Conservation (phyloP, 306 rosid species). For the Astragalus membranaceus region DNA sequence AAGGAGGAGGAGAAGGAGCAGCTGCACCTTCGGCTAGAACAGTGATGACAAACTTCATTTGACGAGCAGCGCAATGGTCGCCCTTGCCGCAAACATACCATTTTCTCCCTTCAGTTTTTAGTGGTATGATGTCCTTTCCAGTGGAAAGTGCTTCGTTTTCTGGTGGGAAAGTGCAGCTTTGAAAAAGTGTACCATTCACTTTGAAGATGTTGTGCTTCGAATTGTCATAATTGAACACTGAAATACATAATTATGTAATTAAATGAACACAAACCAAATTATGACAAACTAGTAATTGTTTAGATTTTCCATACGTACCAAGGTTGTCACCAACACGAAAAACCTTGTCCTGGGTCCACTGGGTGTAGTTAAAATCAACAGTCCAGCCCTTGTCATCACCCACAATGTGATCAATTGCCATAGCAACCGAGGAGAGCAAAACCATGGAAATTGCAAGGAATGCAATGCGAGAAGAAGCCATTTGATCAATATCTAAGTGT, state of each 20-base stretch:
- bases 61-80: slow-evolving; percentile 13
- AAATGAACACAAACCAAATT: no score
- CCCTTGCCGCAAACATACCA: slow-evolving; percentile 27
- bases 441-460: slow-evolving; percentile 26
- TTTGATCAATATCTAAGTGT: background rate
- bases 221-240: slow-evolving; percentile 22
- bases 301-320: background rate
- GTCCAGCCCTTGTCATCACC: slow-evolving; percentile 44
- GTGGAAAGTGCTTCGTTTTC: background rate
- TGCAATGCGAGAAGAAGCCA: slow-evolving; percentile 26
- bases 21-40: slow-evolving; percentile 3
- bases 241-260: no score
- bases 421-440: slow-evolving; percentile 30
- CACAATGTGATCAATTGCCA: slow-evolving; percentile 33
- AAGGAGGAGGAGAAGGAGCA: slow-evolving; percentile 29
- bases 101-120: slow-evolving; percentile 15
- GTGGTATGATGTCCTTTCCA: background rate
- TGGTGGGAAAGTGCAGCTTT: background rate
- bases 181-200: slow-evolving; percentile 15
- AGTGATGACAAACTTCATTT: slow-evolving; percentile 26
- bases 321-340: slow-evolving; percentile 42
- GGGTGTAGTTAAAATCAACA: slow-evolving; percentile 14
- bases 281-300: no score
- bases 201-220: slow-evolving; percentile 20
- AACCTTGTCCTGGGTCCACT: slow-evolving; percentile 34